Evolutionary conservation across 2,329 filamentous ascomycete genomes (phyloP).

Genomic region (Claviceps maximensis): DNA sequence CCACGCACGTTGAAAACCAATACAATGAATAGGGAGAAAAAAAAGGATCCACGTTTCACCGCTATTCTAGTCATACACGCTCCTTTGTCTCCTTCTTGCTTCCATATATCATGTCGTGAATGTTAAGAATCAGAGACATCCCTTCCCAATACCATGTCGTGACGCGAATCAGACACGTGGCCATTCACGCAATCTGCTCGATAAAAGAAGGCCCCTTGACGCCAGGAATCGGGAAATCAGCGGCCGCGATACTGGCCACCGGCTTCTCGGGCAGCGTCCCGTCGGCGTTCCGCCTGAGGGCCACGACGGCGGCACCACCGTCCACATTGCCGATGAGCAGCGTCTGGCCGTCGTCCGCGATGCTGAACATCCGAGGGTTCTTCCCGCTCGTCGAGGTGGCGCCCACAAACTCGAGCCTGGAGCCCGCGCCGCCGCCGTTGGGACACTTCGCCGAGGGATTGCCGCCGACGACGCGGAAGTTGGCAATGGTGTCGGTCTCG

Average conservation of each 20-base stretch:
- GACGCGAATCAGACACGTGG: too few relatives aligned
- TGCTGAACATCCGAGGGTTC: slow-evolving; percentile 34
- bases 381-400: slow-evolving; percentile 22
- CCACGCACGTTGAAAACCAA: too few relatives aligned
- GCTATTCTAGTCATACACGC: too few relatives aligned
- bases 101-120: too few relatives aligned
- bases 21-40: too few relatives aligned
- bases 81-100: too few relatives aligned
- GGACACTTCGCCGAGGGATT: background rate
- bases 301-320: slow-evolving; percentile 26
- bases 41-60: too few relatives aligned
- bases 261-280: slow-evolving; percentile 19
- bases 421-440: background rate
- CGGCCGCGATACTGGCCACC: slow-evolving; percentile 13
- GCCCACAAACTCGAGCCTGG: slow-evolving; percentile 19
- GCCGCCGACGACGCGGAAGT: slow-evolving; percentile 23
- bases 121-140: too few relatives aligned
- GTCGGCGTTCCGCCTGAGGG: slow-evolving; percentile 15
- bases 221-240: slow-evolving; percentile 13
- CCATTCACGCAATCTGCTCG: slow-evolving; percentile 13
- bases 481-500: slow-evolving; percentile 32
- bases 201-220: slow-evolving; percentile 18
- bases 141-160: too few relatives aligned
- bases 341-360: slow-evolving; percentile 20
- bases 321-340: slow-evolving; percentile 36